Conservation (phyloP, 139 green algal species). For the Micractinium conductrix region DNA sequence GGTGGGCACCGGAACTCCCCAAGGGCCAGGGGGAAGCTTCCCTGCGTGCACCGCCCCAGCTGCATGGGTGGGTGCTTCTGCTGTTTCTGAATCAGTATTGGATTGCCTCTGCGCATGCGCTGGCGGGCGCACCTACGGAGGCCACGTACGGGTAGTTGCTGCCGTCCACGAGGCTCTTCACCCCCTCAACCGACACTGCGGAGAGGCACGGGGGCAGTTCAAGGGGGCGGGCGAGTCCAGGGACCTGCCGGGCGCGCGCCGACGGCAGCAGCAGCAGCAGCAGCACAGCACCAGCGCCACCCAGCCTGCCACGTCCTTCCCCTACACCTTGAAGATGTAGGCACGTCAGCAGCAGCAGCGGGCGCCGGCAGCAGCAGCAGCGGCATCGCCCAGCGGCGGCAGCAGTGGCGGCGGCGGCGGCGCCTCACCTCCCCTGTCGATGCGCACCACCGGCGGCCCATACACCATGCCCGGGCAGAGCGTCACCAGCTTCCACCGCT, state of each 20-base stretch:
- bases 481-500: conserved; percentile 52
- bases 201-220: no score
- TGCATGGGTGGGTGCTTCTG: no score
- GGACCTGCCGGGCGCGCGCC: no score
- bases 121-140: no score
- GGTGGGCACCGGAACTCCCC: no score
- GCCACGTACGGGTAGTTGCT: not conserved
- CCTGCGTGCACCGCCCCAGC: no score
- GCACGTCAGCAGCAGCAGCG: not conserved
- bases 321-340: not conserved
- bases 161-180: not conserved
- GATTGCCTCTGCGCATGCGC: no score
- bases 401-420: no score
- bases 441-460: conserved; percentile 47
- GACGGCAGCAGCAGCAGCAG: not conserved
- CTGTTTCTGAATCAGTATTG: no score
- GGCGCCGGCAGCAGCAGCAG: not conserved
- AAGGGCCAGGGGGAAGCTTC: no score
- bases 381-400: no score
- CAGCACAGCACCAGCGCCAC: not conserved
- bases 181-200: not conserved
- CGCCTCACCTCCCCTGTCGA: not conserved
- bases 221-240: no score
- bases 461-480: conserved; percentile 55
- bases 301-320: not conserved